These are phyloP conservation scores for Telfairia occidentalis DNA, from an alignment of 331 rosid genomes.

Conservation along the genomic window DNA sequence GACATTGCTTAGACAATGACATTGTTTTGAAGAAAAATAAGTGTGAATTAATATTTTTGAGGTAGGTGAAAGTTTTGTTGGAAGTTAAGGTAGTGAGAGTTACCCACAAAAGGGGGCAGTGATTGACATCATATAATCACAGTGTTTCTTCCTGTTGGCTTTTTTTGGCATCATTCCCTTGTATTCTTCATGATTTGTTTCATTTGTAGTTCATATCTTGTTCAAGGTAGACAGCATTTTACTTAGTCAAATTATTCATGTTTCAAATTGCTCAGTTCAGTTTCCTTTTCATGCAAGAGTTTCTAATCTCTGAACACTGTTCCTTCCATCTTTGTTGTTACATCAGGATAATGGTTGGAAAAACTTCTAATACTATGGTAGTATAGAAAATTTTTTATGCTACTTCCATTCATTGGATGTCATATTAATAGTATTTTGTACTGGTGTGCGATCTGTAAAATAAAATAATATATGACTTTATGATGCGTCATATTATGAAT, in stretches of 20 bases:
- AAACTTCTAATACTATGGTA: too few relatives aligned
- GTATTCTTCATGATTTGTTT: neutral
- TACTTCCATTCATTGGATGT: too few relatives aligned
- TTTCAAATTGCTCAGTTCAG: neutral
- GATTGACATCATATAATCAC: neutral
- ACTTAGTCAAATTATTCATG: neutral
- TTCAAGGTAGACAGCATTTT: neutral
- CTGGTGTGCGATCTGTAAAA: too few relatives aligned
- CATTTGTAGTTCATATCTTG: neutral
- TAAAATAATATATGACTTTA: too few relatives aligned
- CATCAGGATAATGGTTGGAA: too few relatives aligned
- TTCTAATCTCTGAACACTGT: neutral
- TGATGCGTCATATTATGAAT: too few relatives aligned
- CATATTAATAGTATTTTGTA: too few relatives aligned
- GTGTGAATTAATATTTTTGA: neutral
- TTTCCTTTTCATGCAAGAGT: neutral
- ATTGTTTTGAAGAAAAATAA: neutral
- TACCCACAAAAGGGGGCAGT: neutral
- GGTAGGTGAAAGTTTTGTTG: slow-evolving; percentile 11
- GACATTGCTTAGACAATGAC: neutral
- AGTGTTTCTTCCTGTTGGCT: neutral
- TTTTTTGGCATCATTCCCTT: neutral
- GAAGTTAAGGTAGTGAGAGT: neutral
- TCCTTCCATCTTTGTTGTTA: neutral
- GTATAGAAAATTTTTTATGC: too few relatives aligned